Evolutionary conservation across 148 eudicot species (phyloP).

Genomic region (Vaccinium darrowii): DNA sequence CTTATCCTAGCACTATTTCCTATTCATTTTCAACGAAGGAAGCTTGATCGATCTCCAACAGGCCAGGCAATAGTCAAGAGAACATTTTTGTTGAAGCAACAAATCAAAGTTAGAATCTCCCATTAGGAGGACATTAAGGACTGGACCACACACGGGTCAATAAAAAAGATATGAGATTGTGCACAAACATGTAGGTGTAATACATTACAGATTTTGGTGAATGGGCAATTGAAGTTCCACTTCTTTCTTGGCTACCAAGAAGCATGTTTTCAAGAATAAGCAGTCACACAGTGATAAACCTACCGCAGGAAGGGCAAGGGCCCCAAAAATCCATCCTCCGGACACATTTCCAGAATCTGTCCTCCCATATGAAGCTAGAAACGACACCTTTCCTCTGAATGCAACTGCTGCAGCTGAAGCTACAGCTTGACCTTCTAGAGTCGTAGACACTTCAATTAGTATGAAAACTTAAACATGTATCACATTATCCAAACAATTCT

Average conservation of each 20-base stretch:
- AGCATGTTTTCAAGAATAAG: not conserved
- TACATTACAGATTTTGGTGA: not conserved
- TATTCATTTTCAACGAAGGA: not conserved
- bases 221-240: not conserved
- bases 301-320: conserved; percentile 87
- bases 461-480: not conserved
- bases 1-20: not conserved
- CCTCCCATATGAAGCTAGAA: conserved; percentile 59
- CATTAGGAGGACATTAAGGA: not conserved
- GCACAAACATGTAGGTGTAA: not conserved
- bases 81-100: not conserved
- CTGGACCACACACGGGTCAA: not conserved
- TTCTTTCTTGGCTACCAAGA: not conserved
- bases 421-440: conserved; percentile 66
- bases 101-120: not conserved
- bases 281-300: conserved; percentile 36
- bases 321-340: conserved; percentile 61
- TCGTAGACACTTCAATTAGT: not conserved
- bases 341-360: conserved; percentile 17
- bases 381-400: conserved; percentile 54
- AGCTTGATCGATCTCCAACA: not conserved
- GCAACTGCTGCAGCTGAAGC: conserved; percentile 53
- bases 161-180: not conserved
- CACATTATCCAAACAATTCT: not conserved
- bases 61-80: not conserved